A percentile compares a stretch with the other conserved stretches of the same genome.
These are phyloP conservation scores for Emmonsiellopsis sp. DNA, from an alignment of 2,329 filamentous ascomycete species.

Conservation along the genomic window DNA sequence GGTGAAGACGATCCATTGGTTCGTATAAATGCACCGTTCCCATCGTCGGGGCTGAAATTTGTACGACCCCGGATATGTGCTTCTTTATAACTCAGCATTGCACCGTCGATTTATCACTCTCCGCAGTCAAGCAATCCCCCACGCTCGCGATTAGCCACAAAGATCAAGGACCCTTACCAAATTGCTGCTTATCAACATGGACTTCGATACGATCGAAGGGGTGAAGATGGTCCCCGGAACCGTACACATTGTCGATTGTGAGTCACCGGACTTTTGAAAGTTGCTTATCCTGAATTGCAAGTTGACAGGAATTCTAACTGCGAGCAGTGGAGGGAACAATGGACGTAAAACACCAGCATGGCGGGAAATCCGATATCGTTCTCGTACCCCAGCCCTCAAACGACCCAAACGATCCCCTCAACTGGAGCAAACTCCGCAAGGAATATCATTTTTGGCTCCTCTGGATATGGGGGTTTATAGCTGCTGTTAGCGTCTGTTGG, in stretches of 20 bases:
- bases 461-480: slow-evolving; percentile 13
- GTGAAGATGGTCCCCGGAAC: slow-evolving; percentile 13
- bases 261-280: background rate
- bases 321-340: slow-evolving; percentile 10
- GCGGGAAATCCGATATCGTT: slow-evolving; percentile 14
- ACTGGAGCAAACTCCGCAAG: slow-evolving; percentile 21
- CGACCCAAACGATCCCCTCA: slow-evolving; percentile 32
- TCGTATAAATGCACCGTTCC: too few species aligned
- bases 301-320: background rate
- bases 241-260: slow-evolving; percentile 11
- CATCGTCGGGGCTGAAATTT: too few species aligned
- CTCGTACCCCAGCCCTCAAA: slow-evolving; percentile 32
- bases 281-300: background rate
- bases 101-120: too few species aligned
- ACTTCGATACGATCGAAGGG: slow-evolving; percentile 9
- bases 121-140: too few species aligned
- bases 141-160: too few species aligned
- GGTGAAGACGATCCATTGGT: too few species aligned
- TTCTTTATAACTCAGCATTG: too few species aligned
- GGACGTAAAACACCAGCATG: slow-evolving; percentile 11
- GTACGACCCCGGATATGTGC: too few species aligned
- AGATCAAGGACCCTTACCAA: too few species aligned
- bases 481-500: slow-evolving; percentile 11
- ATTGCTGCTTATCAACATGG: slow-evolving; percentile 1
- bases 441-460: slow-evolving; percentile 14